Evolutionary conservation across 768 basidiomycete species (phyloP).

Genomic region (Cystoderma amianthinum): DNA sequence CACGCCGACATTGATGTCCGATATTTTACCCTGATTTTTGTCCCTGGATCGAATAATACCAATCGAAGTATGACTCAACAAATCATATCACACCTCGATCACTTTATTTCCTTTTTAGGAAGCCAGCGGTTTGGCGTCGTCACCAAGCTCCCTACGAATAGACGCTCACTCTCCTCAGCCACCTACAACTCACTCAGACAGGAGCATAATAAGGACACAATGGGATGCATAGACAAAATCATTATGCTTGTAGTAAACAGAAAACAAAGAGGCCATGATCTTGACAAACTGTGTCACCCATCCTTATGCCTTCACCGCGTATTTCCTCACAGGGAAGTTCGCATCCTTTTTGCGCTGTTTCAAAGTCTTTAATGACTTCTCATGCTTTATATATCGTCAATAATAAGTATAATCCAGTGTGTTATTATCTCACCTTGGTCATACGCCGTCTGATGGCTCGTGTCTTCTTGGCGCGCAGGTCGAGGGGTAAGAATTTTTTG

Average conservation of each 20-base stretch:
- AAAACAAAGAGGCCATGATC: not conserved
- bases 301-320: slow-evolving; percentile 85
- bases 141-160: not conserved
- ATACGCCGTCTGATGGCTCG: slow-evolving; percentile 95
- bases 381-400: slow-evolving; percentile 31
- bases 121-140: not conserved
- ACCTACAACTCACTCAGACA: no score
- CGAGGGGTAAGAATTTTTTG: slow-evolving; percentile 95
- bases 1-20: no score
- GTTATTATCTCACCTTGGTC: slow-evolving; percentile 87
- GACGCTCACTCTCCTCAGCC: no score
- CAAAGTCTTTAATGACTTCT: slow-evolving; percentile 79
- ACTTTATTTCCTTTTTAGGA: not conserved
- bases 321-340: slow-evolving; percentile 93
- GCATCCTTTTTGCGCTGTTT: slow-evolving; percentile 92
- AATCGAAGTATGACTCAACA: no score
- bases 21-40: no score
- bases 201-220: no score
- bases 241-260: not conserved
- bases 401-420: slow-evolving; percentile 13
- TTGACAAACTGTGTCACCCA: not conserved
- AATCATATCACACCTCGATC: no score
- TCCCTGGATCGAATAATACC: no score
- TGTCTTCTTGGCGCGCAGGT: slow-evolving; percentile 97
- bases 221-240: not conserved